These are phyloP conservation scores for Achlya hypogyna DNA, from an alignment of 352 stramenopile genomes.

Conservation along the genomic window DNA sequence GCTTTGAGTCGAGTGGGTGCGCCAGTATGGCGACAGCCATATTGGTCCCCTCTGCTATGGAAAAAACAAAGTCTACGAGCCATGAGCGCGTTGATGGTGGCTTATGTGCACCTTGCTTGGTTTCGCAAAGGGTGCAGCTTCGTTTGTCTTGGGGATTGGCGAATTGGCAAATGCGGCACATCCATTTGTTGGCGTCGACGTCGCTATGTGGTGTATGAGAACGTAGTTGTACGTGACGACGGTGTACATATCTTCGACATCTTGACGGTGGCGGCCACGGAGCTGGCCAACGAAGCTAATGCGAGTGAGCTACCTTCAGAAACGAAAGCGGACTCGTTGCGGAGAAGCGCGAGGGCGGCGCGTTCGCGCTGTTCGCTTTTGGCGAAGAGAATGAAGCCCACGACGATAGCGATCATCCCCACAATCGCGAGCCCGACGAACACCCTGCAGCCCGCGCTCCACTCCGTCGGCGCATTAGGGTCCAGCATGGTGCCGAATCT, in stretches of 20 bases:
- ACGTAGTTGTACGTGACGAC: not conserved
- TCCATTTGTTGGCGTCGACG: conserved; percentile 8
- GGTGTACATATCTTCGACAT: conserved; percentile 8
- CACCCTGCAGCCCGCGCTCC: not conserved
- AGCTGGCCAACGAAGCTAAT: conserved; percentile 12
- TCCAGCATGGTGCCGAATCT: too few species aligned
- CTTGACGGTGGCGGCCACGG: not conserved
- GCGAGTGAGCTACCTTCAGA: not conserved
- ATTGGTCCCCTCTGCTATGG: not conserved
- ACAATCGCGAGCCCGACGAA: not conserved
- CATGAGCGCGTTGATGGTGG: not conserved
- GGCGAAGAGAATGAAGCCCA: not conserved
- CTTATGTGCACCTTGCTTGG: not conserved
- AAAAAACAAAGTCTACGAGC: not conserved
- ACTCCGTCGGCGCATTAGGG: too few species aligned
- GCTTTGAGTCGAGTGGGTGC: not conserved
- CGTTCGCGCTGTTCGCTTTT: not conserved
- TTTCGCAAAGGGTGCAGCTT: not conserved
- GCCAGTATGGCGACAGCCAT: not conserved
- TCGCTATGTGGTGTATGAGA: not conserved
- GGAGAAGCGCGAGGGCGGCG: not conserved
- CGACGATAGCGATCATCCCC: not conserved
- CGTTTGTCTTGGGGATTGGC: not conserved
- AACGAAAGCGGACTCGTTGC: conserved; percentile 2
- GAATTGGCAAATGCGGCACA: not conserved